Conservation (phyloP, 2,329 filamentous ascomycete species). For the Claviceps sp. region DNA sequence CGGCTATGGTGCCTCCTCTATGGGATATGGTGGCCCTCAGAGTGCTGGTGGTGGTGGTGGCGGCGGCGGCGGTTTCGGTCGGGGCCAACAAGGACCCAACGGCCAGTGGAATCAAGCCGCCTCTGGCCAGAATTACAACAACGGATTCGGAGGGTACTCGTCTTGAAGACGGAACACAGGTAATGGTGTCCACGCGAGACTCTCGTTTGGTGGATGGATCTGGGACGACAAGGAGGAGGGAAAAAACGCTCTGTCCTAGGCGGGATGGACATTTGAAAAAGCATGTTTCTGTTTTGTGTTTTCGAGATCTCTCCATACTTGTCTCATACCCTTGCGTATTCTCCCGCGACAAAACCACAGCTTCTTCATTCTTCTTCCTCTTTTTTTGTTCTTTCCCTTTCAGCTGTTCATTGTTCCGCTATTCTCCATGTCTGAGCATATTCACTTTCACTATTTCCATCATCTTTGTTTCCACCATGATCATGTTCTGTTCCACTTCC, state of each 20-base stretch:
- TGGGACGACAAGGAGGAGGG: constrained; percentile 2
- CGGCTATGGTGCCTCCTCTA: constrained; percentile 51
- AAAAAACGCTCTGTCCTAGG: constrained; percentile 4
- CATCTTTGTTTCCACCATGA: constrained; percentile 1
- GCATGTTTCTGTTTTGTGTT: constrained; percentile 8
- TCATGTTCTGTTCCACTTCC: constrained; percentile 1
- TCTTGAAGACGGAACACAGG: constrained; percentile 26
- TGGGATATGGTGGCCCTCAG: constrained; percentile 57
- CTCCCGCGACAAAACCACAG: constrained; percentile 8
- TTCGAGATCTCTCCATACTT: constrained; percentile 9
- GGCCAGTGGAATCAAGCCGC: constrained; percentile 40
- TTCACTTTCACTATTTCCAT: constrained; percentile 2
- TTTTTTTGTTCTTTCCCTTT: constrained; percentile 1
- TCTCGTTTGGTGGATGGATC: constrained; percentile 2
- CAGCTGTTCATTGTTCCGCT: constrained; percentile 5
- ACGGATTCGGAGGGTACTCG: constrained; percentile 51
- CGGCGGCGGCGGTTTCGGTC: constrained; percentile 54
- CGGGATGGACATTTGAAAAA: constrained; percentile 8
- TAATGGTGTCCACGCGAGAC: constrained; percentile 3
- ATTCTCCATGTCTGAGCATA: not conserved
- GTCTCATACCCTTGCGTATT: constrained; percentile 10
- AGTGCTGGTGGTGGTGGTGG: constrained; percentile 63
- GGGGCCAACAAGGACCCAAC: constrained; percentile 51
- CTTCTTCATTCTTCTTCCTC: not conserved
- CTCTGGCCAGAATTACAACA: constrained; percentile 42